Conservation (phyloP, 2,329 filamentous ascomycete species). For the Penicillium italicum region DNA sequence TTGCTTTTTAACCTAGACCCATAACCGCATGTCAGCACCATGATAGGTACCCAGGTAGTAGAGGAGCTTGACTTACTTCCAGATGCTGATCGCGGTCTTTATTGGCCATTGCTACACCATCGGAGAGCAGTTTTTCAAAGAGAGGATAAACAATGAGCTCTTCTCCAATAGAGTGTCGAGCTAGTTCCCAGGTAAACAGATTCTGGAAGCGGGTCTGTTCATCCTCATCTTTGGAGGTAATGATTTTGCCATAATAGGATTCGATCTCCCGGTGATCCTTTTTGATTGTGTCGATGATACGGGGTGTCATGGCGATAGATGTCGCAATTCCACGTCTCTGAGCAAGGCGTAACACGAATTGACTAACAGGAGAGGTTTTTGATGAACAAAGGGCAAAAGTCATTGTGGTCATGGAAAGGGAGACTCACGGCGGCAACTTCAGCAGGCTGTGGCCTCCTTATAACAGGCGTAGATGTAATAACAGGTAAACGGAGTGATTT, state of each 20-base stretch:
- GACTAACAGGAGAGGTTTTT: neutral
- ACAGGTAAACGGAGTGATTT: neutral
- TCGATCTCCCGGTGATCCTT: slow-evolving; percentile 41
- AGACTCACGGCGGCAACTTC: neutral
- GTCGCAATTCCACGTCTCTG: slow-evolving; percentile 2
- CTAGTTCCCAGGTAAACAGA: slow-evolving; percentile 50
- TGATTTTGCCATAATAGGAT: slow-evolving; percentile 41
- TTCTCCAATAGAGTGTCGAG: slow-evolving; percentile 49
- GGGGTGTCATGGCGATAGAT: slow-evolving; percentile 3
- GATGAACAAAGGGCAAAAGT: neutral
- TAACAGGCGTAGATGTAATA: neutral
- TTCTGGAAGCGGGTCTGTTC: slow-evolving; percentile 42
- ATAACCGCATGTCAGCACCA: neutral
- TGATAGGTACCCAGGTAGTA: neutral
- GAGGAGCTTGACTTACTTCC: neutral
- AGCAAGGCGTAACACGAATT: neutral
- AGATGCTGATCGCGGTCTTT: slow-evolving; percentile 48
- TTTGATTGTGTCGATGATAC: slow-evolving; percentile 35
- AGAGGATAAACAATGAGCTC: slow-evolving; percentile 53
- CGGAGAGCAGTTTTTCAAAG: slow-evolving; percentile 46
- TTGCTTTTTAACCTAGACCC: slow-evolving; percentile 47
- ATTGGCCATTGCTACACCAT: slow-evolving; percentile 45
- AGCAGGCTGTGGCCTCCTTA: neutral
- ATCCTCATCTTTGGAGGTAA: slow-evolving; percentile 38
- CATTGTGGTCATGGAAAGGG: neutral